phyloP scores from a whole-genome alignment of 148 eudicot species.

The Selenicereus undatus region DNA sequence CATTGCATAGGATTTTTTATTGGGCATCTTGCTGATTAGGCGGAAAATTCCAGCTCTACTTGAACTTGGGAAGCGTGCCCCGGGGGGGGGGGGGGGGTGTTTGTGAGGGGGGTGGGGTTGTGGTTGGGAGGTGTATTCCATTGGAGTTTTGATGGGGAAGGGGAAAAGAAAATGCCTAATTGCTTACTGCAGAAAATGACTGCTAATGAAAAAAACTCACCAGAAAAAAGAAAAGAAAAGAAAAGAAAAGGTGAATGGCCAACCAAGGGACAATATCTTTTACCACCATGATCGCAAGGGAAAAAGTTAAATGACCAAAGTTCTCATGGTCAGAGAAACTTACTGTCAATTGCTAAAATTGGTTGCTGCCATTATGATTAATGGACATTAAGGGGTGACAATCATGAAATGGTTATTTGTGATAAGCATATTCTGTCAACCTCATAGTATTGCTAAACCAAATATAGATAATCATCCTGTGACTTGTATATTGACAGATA shows the following conservation, averaged over 20 bases:
- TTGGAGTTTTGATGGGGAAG: neutral
- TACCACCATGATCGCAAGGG: neutral
- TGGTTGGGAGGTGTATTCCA: neutral
- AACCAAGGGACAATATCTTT: neutral
- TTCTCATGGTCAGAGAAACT: conserved; percentile 20
- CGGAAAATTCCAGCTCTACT: neutral
- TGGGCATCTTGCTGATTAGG: neutral
- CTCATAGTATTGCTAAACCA: conserved; percentile 2
- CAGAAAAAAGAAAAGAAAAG: neutral
- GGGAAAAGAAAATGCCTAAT: neutral
- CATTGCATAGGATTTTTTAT: conserved; percentile 6
- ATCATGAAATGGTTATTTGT: conserved; percentile 8
- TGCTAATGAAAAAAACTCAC: conserved; percentile 1
- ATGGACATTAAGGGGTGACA: conserved; percentile 11
- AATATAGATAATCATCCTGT: conserved; percentile 5
- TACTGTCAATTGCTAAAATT: conserved; percentile 27
- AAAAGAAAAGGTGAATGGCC: neutral
- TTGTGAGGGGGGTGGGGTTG: too few relatives aligned
- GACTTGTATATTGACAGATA: neutral
- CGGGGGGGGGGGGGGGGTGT: too few relatives aligned
- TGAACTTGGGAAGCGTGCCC: neutral
- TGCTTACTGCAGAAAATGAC: conserved; percentile 11
- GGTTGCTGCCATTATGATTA: conserved; percentile 21
- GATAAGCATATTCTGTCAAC: conserved; percentile 15
- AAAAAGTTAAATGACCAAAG: neutral